Base-by-base conservation (phyloP, 108 stramenopile species). In the Cylindrotheca fusiformis region DNA sequence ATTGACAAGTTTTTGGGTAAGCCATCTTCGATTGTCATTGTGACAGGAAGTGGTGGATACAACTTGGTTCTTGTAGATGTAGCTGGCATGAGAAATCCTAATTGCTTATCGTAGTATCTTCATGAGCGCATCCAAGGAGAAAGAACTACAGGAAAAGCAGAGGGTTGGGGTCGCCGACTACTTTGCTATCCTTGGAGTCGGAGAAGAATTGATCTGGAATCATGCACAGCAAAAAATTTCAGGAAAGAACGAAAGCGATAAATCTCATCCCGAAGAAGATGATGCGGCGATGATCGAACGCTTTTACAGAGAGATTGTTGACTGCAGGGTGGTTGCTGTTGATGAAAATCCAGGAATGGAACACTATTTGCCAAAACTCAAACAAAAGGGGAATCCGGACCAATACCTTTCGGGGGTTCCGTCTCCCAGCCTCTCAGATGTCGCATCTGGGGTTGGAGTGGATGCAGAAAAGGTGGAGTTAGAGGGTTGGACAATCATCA, bases 101-200 rank as follows among this genome's bases (percentile, higher is more conserved):
- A n/a, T n/a, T n/a, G n/a, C n/a, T n/a, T n/a, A n/a, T n/a, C n/a
- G n/a, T n/a, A n/a, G n/a, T n/a, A n/a, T n/a, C n/a, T n/a, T n/a
- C n/a, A n/a, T n/a, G n/a, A n/a, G n/a, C n/a, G n/a, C n/a, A n/a
- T n/a, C n/a, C n/a, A n/a, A n/a, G 36, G 36, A 41, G 36, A 41
- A 41, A 41, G 36, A 41, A 41, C 14, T 14, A 14, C 36, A 6
- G 14, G 36, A 41, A 0, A 72, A 72, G 23, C 47, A 63, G 46
- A 74, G 71, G 8, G 71, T 55, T 4, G 86, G 88, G 29, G 88
- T 93, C 27, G 91, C 91, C 8, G 91, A 93, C 61, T 93, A 93
- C 66, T 93, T 93, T 72, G 86, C 88, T 41, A 78, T 88, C 14
- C 51, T 93, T 32, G 91, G 88, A 23, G 82, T 93, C 3, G 82